phyloP scores from a whole-genome alignment of 2,329 filamentous ascomycete genomes.

The Fusarium xyrophilum region DNA sequence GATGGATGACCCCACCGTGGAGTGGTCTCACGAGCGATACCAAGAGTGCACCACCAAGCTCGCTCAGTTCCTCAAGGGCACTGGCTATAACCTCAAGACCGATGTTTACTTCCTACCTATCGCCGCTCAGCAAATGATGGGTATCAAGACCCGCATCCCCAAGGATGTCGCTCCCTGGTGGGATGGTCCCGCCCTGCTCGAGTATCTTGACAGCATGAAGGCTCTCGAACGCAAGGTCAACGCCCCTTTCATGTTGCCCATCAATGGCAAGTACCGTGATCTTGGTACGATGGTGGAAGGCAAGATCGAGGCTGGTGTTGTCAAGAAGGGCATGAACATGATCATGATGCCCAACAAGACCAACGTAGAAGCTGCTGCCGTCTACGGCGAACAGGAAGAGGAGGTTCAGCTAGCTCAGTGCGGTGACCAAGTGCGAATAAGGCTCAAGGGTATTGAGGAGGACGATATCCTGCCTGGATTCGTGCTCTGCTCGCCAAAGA shows the following conservation, averaged over 20 bases:
- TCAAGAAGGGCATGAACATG: slow-evolving; percentile 86
- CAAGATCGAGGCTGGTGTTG: slow-evolving; percentile 92
- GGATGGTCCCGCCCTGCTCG: slow-evolving; percentile 86
- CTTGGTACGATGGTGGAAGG: slow-evolving; percentile 98
- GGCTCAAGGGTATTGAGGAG: slow-evolving; percentile 93
- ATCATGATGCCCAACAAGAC: slow-evolving; percentile 97
- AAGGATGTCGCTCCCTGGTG: slow-evolving; percentile 82
- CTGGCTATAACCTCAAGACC: slow-evolving; percentile 92
- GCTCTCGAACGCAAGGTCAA: slow-evolving; percentile 94
- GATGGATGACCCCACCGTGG: slow-evolving; percentile 97
- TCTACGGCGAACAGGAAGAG: slow-evolving; percentile 96
- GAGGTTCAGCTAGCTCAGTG: slow-evolving; percentile 83
- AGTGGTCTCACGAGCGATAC: slow-evolving; percentile 94
- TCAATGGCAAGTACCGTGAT: slow-evolving; percentile 95
- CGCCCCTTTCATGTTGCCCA: slow-evolving; percentile 98
- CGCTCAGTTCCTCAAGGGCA: slow-evolving; percentile 83
- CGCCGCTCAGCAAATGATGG: slow-evolving; percentile 82
- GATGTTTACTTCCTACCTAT: slow-evolving; percentile 97
- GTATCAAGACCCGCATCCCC: slow-evolving; percentile 88
- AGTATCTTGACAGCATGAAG: slow-evolving; percentile 94
- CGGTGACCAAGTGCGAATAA: slow-evolving; percentile 92
- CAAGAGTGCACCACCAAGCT: slow-evolving; percentile 94
- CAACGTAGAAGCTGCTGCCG: slow-evolving; percentile 77
- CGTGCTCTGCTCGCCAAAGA: slow-evolving; percentile 93
- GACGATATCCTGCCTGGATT: slow-evolving; percentile 96